Conservation (phyloP, 1,284 basidiomycete species). For the Leccinum fuscescens region DNA sequence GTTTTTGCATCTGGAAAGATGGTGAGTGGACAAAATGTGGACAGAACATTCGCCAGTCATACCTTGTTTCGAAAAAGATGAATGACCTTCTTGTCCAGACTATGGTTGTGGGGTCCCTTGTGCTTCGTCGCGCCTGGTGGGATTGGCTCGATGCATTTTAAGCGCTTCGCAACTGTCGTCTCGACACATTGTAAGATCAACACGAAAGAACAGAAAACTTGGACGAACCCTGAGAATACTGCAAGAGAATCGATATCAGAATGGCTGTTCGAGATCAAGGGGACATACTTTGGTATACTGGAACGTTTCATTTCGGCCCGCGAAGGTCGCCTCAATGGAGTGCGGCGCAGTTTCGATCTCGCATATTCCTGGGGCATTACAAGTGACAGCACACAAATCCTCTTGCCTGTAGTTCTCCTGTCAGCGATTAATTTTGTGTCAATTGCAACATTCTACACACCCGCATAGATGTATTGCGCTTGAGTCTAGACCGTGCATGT, state of each 20-base stretch:
- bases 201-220: neutral
- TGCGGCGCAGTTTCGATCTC: constrained; percentile 57
- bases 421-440: neutral
- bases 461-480: constrained; percentile 56
- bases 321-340: constrained; percentile 57
- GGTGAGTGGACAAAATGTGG: neutral
- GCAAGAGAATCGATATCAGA: constrained; percentile 16
- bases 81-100: no score
- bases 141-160: no score
- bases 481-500: constrained; percentile 49
- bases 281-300: constrained; percentile 47
- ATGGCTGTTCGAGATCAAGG: neutral
- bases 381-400: constrained; percentile 46
- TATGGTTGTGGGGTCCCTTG: no score
- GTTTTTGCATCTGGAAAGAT: constrained; percentile 43
- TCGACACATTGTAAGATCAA: constrained; percentile 14
- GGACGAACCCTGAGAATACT: constrained; percentile 32
- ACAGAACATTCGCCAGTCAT: constrained; percentile 1
- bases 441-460: constrained; percentile 34
- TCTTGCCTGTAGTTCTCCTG: constrained; percentile 39
- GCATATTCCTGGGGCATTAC: constrained; percentile 48
- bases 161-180: no score
- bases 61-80: constrained; percentile 48
- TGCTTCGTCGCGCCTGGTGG: no score
- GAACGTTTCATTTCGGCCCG: constrained; percentile 44